Conservation (phyloP, 805 yeast genomes). For the Candida incommunis region DNA sequence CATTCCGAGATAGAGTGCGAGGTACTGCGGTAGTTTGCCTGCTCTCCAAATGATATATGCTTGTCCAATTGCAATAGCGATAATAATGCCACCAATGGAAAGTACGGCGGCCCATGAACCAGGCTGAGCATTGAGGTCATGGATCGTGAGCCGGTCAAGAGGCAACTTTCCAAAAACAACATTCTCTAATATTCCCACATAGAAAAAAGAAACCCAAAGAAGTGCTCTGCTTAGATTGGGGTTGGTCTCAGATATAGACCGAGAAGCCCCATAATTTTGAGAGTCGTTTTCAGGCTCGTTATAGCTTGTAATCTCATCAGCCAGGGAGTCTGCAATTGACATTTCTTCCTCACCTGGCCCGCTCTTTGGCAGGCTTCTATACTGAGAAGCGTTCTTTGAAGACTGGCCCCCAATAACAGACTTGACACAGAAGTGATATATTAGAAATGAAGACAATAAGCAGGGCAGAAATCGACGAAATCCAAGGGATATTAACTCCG, state of each 20-base stretch:
- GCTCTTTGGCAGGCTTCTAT: background rate
- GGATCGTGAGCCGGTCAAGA: constrained; percentile 63
- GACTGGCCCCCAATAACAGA: constrained; percentile 5
- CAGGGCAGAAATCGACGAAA: constrained; percentile 65
- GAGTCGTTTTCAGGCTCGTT: constrained; percentile 2
- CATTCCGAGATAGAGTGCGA: constrained; percentile 37
- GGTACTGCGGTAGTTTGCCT: constrained; percentile 37
- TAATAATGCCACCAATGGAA: constrained; percentile 33
- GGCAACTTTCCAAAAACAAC: constrained; percentile 82
- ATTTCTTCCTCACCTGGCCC: background rate
- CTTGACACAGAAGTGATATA: constrained; percentile 43
- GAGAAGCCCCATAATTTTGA: too few species aligned
- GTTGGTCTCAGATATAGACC: constrained; percentile 4
- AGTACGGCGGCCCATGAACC: constrained; percentile 60
- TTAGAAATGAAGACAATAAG: constrained; percentile 51
- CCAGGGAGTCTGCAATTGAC: background rate
- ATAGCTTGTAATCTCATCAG: background rate
- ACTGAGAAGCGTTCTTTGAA: background rate
- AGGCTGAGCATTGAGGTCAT: constrained; percentile 59
- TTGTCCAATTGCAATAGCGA: constrained; percentile 50
- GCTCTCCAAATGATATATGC: constrained; percentile 70
- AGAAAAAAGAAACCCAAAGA: constrained; percentile 67
- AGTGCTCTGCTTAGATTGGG: constrained; percentile 26
- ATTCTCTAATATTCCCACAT: constrained; percentile 78
- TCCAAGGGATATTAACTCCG: constrained; percentile 53